A percentile compares a stretch with the other conserved stretches of the same genome.
Evolutionary conservation across 2,329 filamentous ascomycete genomes (phyloP).

Genomic region (Fusarium agapanthi): DNA sequence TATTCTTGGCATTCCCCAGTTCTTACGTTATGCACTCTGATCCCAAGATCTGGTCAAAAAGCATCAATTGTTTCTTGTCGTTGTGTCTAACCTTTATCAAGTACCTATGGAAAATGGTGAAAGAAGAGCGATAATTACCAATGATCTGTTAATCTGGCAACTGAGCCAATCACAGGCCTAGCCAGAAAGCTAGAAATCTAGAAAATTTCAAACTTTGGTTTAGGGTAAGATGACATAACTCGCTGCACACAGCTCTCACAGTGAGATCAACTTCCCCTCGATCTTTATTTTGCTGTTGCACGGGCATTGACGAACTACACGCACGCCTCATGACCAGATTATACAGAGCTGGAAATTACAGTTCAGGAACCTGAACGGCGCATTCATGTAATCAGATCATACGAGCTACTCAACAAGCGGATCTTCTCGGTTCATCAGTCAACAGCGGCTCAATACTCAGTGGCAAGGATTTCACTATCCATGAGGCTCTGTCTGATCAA

Average conservation of each 20-base stretch:
- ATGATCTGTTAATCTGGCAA: not conserved
- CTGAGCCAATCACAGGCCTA: not conserved
- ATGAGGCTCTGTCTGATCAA: conserved; percentile 31
- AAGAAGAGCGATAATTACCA: not conserved
- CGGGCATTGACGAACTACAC: not conserved
- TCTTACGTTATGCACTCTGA: not conserved
- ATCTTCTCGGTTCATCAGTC: conserved; percentile 9
- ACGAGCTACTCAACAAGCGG: conserved; percentile 20
- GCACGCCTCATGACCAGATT: conserved; percentile 4
- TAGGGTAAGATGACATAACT: conserved; percentile 11
- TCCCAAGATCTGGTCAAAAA: not conserved
- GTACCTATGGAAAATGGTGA: not conserved
- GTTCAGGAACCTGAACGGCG: not conserved
- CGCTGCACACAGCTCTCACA: not conserved
- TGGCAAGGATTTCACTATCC: conserved; percentile 1
- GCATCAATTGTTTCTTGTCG: not conserved
- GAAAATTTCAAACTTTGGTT: not conserved
- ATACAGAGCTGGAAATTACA: not conserved
- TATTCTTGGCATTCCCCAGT: not conserved
- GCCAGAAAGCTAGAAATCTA: not conserved
- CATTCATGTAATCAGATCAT: conserved; percentile 19
- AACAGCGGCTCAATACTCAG: not conserved
- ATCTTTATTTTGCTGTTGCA: not conserved
- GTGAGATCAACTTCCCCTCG: conserved; percentile 13
- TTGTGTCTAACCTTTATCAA: not conserved